phyloP scores from a whole-genome alignment of 805 yeast species.

The Metschnikowia arizonensis region DNA sequence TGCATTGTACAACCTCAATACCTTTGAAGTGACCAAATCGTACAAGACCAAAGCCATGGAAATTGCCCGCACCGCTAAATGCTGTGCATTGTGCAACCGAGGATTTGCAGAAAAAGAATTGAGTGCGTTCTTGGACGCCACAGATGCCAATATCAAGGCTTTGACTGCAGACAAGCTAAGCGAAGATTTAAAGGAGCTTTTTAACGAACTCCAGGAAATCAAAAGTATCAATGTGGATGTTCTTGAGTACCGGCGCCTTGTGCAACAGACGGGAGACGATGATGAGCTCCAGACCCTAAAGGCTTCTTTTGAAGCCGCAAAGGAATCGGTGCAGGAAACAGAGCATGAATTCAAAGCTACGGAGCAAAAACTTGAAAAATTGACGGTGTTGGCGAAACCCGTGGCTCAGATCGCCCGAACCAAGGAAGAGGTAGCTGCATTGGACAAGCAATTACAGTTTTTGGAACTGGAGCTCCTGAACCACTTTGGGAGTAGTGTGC shows the following conservation, averaged over 20 bases:
- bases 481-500: conserved; percentile 31
- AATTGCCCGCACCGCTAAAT: conserved; percentile 50
- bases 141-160: conserved; percentile 27
- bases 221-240: conserved; percentile 31
- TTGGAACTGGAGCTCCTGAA: conserved; percentile 34
- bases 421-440: conserved; percentile 25
- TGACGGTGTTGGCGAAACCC: conserved; percentile 22
- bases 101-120: conserved; percentile 47
- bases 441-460: conserved; percentile 24
- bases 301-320: not conserved
- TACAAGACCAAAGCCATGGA: conserved; percentile 69
- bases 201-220: conserved; percentile 28
- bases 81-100: conserved; percentile 72
- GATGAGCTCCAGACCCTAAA: not conserved
- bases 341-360: not conserved
- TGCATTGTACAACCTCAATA: conserved; percentile 62
- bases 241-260: conserved; percentile 23
- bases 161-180: conserved; percentile 27
- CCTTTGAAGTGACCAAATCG: conserved; percentile 61
- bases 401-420: conserved; percentile 34
- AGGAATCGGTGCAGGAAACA: not conserved
- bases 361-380: conserved; percentile 1
- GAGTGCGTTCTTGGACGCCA: conserved; percentile 24
- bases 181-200: conserved; percentile 28
- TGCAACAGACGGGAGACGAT: not conserved